Evolutionary conservation across 176 grass and related monocot species (phyloP).

Genomic region (Themeda triandra): DNA sequence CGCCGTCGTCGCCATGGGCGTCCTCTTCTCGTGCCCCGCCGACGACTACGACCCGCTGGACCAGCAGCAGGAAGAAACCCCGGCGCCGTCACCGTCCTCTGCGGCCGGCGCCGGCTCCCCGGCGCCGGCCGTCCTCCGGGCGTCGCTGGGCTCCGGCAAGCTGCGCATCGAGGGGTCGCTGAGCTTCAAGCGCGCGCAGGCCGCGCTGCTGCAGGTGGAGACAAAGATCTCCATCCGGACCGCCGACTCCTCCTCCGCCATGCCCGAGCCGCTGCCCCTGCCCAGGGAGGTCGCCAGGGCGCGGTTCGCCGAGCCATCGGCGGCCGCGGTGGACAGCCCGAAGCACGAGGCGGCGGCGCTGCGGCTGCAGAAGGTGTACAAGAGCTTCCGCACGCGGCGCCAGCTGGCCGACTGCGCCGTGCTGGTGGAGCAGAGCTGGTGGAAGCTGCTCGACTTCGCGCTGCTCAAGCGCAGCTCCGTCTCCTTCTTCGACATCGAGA

Average conservation of each 20-base stretch:
- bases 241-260: not conserved
- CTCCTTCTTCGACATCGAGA: constrained; percentile 82
- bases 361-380: constrained; percentile 88
- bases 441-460: constrained; percentile 73
- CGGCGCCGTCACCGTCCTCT: not conserved
- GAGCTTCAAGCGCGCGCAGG: constrained; percentile 65
- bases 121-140: constrained; percentile 35
- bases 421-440: constrained; percentile 77
- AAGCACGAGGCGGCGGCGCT: constrained; percentile 74
- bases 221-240: constrained; percentile 63
- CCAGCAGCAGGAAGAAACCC: not conserved
- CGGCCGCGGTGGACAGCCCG: constrained; percentile 34
- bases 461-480: constrained; percentile 76
- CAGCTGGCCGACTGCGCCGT: constrained; percentile 91
- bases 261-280: not conserved
- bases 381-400: constrained; percentile 89
- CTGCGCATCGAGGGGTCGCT: constrained; percentile 65
- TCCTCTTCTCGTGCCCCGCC: constrained; percentile 48
- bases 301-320: constrained; percentile 29
- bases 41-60: constrained; percentile 39
- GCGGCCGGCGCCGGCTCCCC: not conserved
- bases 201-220: constrained; percentile 44
- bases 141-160: constrained; percentile 64
- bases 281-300: constrained; percentile 7
- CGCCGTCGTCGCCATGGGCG: constrained; percentile 25